Evolutionary conservation across 179 eudicot species (phyloP).

Genomic region (Silene vulgaris): DNA sequence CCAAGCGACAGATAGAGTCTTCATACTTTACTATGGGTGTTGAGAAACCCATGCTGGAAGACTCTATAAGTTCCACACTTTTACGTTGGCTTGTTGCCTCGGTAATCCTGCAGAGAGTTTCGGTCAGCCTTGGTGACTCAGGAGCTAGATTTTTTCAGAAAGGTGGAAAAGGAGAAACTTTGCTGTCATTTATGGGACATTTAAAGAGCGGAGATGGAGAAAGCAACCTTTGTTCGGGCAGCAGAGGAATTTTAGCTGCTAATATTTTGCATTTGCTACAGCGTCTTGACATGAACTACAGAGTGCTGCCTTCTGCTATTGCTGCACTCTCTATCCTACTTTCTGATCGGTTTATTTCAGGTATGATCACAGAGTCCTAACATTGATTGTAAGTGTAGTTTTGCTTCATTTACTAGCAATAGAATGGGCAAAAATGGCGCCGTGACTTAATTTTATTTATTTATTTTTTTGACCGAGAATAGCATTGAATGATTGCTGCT

Average conservation of each 20-base stretch:
- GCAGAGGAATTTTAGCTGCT: slow-evolving; percentile 50
- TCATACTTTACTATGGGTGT: slow-evolving; percentile 7
- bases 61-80: slow-evolving; percentile 52
- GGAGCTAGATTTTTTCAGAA: slow-evolving; percentile 21
- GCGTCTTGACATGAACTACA: slow-evolving; percentile 45
- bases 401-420: background rate
- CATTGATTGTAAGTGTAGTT: background rate
- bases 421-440: background rate
- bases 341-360: slow-evolving; percentile 31
- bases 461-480: no score
- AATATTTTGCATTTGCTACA: slow-evolving; percentile 59
- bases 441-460: no score
- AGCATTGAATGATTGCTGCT: no score
- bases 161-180: slow-evolving; percentile 30
- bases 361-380: slow-evolving; percentile 20
- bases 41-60: slow-evolving; percentile 36
- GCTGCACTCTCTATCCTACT: slow-evolving; percentile 67
- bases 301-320: slow-evolving; percentile 56
- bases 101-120: slow-evolving; percentile 46
- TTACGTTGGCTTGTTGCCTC: slow-evolving; percentile 86
- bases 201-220: slow-evolving; percentile 23
- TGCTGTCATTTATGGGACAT: slow-evolving; percentile 44
- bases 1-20: slow-evolving; percentile 24
- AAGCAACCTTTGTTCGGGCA: slow-evolving; percentile 27
- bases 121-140: slow-evolving; percentile 28